phyloP scores from a whole-genome alignment of 129 eudicot genomes.

The Glebionis coronaria region DNA sequence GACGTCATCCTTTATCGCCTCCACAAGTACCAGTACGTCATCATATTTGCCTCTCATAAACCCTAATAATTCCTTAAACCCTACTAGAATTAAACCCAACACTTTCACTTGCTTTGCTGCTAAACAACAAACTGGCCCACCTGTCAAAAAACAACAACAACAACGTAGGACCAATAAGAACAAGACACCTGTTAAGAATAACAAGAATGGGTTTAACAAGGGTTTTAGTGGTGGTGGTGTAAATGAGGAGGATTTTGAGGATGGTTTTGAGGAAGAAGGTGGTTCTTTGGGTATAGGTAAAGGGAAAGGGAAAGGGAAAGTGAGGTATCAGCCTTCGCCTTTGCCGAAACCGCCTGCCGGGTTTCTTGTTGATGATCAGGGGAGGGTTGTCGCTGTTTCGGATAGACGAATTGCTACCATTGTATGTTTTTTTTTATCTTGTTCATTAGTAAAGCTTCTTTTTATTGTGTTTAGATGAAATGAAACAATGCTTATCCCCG shows the following conservation, averaged over 20 bases:
- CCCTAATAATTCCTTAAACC: slow-evolving; percentile 32
- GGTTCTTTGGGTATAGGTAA: not conserved
- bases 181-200: slow-evolving; percentile 14
- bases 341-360: slow-evolving; percentile 98
- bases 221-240: slow-evolving; percentile 34
- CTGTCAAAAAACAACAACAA: slow-evolving; percentile 35
- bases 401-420: too few species aligned
- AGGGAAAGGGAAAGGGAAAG: not conserved
- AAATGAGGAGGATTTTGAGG: slow-evolving; percentile 20
- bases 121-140: slow-evolving; percentile 28
- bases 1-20: slow-evolving; percentile 35
- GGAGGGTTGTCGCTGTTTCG: too few species aligned
- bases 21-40: slow-evolving; percentile 4
- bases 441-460: not conserved
- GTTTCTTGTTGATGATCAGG: slow-evolving; percentile 74
- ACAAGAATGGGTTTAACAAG: slow-evolving; percentile 24
- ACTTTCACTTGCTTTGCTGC: slow-evolving; percentile 32
- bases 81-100: slow-evolving; percentile 20
- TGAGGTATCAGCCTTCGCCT: slow-evolving; percentile 46
- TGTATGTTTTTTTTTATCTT: too few species aligned
- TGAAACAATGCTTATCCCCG: too few species aligned
- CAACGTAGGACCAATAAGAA: not conserved
- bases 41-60: slow-evolving; percentile 21
- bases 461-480: too few species aligned
- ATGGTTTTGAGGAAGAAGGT: slow-evolving; percentile 15